These are phyloP conservation scores for Termitomyces sp. DNA, from an alignment of 768 basidiomycete species.

Conservation along the genomic window DNA sequence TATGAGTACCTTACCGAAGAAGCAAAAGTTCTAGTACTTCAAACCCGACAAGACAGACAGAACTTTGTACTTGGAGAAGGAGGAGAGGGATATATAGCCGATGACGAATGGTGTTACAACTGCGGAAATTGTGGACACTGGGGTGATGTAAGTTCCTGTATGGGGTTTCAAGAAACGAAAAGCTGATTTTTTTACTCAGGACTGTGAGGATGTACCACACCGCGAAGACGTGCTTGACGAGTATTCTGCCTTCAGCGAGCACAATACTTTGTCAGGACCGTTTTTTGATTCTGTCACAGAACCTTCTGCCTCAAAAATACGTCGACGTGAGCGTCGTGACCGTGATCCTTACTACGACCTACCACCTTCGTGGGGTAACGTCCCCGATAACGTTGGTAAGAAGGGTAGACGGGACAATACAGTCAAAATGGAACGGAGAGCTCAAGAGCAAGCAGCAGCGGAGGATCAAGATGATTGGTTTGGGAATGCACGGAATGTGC, in stretches of 20 bases:
- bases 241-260: slow-evolving; percentile 61
- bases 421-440: slow-evolving; percentile 47
- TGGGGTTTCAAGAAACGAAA: not conserved
- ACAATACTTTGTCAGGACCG: slow-evolving; percentile 59
- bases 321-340: slow-evolving; percentile 32
- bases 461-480: slow-evolving; percentile 71
- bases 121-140: slow-evolving; percentile 70
- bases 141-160: slow-evolving; percentile 58
- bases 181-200: slow-evolving; percentile 31
- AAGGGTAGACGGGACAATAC: slow-evolving; percentile 57
- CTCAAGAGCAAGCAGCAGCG: slow-evolving; percentile 33
- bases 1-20: slow-evolving; percentile 65
- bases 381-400: slow-evolving; percentile 59
- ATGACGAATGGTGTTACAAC: slow-evolving; percentile 78
- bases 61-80: slow-evolving; percentile 54
- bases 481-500: slow-evolving; percentile 20
- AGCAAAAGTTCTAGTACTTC: slow-evolving; percentile 39
- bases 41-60: slow-evolving; percentile 43
- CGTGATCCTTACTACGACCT: slow-evolving; percentile 34
- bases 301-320: slow-evolving; percentile 18
- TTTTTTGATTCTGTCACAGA: slow-evolving; percentile 45
- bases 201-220: slow-evolving; percentile 47
- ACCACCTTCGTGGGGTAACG: slow-evolving; percentile 40
- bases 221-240: slow-evolving; percentile 38
- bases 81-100: slow-evolving; percentile 72